A percentile compares a stretch with the other conserved stretches of the same genome.
Evolutionary conservation across 169 alveolate species (phyloP).

Genomic region (Eimeria sp.): DNA sequence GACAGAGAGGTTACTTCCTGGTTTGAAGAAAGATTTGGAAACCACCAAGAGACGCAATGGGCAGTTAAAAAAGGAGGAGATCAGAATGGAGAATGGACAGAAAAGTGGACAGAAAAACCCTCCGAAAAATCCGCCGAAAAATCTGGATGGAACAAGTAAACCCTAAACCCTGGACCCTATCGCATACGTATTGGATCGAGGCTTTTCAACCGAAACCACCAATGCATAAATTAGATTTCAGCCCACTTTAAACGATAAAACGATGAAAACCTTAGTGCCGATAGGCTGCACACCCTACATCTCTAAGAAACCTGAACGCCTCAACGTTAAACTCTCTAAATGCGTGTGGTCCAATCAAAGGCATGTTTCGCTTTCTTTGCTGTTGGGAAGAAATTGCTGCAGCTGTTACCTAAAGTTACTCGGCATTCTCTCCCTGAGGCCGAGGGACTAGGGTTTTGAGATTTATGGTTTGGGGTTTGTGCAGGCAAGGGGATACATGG

Average conservation of each 20-base stretch:
- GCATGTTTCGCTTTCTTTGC: neutral
- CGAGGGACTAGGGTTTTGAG: neutral
- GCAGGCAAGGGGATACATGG: constrained; percentile 80
- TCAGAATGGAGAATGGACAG: constrained; percentile 77
- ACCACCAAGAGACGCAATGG: constrained; percentile 52
- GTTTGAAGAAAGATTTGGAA: constrained; percentile 78
- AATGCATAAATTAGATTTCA: neutral
- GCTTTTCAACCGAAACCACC: neutral
- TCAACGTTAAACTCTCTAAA: neutral
- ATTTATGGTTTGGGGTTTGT: neutral
- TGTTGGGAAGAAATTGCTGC: neutral
- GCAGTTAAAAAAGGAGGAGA: constrained; percentile 72
- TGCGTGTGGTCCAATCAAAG: neutral
- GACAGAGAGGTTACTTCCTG: constrained; percentile 68
- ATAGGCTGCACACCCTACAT: neutral
- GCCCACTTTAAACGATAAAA: neutral
- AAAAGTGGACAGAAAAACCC: constrained; percentile 65
- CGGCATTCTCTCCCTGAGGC: neutral
- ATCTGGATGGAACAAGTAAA: constrained; percentile 68
- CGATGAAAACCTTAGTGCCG: neutral
- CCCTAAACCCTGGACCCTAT: neutral
- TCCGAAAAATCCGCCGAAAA: constrained; percentile 62
- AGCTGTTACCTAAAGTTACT: neutral
- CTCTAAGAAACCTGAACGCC: neutral
- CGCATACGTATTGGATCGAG: neutral